Conservation (phyloP, 495 filamentous ascomycete species). For the Geopyxis carbonaria region DNA sequence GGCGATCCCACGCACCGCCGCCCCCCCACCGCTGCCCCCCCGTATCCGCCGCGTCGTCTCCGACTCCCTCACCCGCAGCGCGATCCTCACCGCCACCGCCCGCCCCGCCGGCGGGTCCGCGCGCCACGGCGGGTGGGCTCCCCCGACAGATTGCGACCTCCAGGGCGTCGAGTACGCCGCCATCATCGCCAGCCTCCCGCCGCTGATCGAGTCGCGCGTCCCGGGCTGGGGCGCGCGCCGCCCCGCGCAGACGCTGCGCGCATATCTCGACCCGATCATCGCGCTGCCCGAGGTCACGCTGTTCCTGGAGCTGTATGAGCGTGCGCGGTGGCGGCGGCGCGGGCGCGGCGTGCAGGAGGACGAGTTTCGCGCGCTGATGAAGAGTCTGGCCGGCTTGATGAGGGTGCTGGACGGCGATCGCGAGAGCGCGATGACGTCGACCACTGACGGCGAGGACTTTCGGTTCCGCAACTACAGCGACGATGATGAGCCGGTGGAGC, state of each 20-base stretch:
- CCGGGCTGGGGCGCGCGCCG: constrained; percentile 51
- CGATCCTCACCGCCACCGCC: constrained; percentile 63
- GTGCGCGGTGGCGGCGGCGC: constrained; percentile 46
- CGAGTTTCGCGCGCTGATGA: constrained; percentile 71
- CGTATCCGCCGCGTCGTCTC: constrained; percentile 58
- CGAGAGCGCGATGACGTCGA: background rate
- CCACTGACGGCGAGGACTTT: too few relatives aligned
- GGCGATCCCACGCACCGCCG: constrained; percentile 67
- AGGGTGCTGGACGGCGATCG: constrained; percentile 47
- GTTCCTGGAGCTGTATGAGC: constrained; percentile 67
- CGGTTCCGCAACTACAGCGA: too few relatives aligned
- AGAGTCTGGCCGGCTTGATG: constrained; percentile 67
- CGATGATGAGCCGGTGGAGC: too few relatives aligned
- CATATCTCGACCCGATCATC: constrained; percentile 60
- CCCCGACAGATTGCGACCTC: constrained; percentile 52
- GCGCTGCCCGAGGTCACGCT: constrained; percentile 37
- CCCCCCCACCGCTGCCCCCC: constrained; percentile 58
- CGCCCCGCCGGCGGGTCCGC: constrained; percentile 48
- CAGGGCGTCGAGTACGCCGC: constrained; percentile 62
- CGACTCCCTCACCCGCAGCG: constrained; percentile 52
- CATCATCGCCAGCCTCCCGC: constrained; percentile 73
- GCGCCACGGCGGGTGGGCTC: constrained; percentile 77
- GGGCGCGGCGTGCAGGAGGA: constrained; percentile 37
- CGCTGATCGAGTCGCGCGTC: constrained; percentile 77
- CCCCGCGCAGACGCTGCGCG: constrained; percentile 55